phyloP scores from a whole-genome alignment of 768 basidiomycete species.

The Boletus sp. region DNA sequence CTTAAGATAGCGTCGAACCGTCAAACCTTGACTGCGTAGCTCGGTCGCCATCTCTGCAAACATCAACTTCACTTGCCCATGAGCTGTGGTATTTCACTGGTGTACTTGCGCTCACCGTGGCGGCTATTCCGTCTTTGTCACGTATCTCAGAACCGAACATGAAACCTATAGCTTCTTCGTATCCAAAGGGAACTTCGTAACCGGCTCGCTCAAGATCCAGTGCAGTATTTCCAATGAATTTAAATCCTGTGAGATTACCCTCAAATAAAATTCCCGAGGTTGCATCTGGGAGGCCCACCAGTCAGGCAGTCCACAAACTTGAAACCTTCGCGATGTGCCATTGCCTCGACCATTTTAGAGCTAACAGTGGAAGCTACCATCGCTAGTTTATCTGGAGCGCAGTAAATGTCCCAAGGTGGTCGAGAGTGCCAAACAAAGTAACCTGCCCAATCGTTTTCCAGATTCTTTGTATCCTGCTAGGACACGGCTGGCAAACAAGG shows the following conservation, averaged over 20 bases:
- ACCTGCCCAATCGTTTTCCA: slow-evolving; percentile 43
- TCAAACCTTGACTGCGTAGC: slow-evolving; percentile 49
- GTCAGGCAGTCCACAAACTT: slow-evolving; percentile 83
- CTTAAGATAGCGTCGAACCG: slow-evolving; percentile 55
- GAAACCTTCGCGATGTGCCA: slow-evolving; percentile 76
- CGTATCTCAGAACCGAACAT: slow-evolving; percentile 79
- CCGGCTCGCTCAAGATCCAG: slow-evolving; percentile 61
- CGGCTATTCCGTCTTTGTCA: slow-evolving; percentile 87
- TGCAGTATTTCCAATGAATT: slow-evolving; percentile 85
- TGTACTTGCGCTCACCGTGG: slow-evolving; percentile 48
- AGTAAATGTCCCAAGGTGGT: slow-evolving; percentile 39
- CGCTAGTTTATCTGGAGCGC: slow-evolving; percentile 54
- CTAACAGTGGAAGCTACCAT: slow-evolving; percentile 91
- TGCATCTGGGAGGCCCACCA: slow-evolving; percentile 38
- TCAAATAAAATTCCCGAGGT: background rate
- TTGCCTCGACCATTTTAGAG: slow-evolving; percentile 82
- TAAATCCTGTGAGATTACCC: slow-evolving; percentile 59
- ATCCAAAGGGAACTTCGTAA: slow-evolving; percentile 74
- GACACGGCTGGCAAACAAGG: slow-evolving; percentile 47
- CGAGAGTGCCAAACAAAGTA: slow-evolving; percentile 26
- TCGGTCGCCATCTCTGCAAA: slow-evolving; percentile 66
- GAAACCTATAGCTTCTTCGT: slow-evolving; percentile 91
- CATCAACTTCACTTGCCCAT: slow-evolving; percentile 41
- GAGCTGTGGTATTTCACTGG: background rate
- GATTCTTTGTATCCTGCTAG: slow-evolving; percentile 44